Percentiles rank a stretch among this genome's conserved stretches.
Conservation (phyloP, 2,329 filamentous ascomycete genomes). For the Delphinella strobiligena region DNA sequence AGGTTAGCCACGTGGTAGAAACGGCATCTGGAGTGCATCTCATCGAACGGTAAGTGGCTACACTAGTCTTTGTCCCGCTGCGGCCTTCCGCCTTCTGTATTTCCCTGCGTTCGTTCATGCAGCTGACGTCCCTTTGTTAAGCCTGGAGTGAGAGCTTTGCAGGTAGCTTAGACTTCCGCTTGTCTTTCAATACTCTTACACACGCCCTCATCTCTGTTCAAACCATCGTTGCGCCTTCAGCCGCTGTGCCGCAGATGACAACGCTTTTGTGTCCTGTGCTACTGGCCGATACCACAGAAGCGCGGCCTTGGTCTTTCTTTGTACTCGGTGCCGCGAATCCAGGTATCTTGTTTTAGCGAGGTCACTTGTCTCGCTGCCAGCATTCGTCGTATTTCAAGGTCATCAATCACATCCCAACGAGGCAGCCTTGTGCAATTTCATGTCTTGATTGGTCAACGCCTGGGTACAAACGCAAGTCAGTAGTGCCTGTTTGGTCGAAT, state of each 20-base stretch:
- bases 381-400: background rate
- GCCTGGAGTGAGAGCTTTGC: constrained; percentile 8
- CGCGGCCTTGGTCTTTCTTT: background rate
- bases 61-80: background rate
- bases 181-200: background rate
- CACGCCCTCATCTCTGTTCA: background rate
- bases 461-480: background rate
- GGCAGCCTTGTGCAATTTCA: background rate
- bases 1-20: constrained; percentile 79
- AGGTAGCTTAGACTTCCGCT: background rate
- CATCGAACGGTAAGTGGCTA: constrained; percentile 66
- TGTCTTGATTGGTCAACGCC: background rate
- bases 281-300: background rate
- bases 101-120: constrained; percentile 9
- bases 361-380: background rate
- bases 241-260: background rate
- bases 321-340: background rate
- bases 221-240: background rate
- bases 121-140: constrained; percentile 7
- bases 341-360: too few species aligned
- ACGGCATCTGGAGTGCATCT: constrained; percentile 90
- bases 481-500: background rate
- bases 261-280: background rate
- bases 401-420: background rate
- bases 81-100: constrained; percentile 9